Base-by-base conservation (phyloP, 352 stramenopile species). In the Aphanomyces euteiches region DNA sequence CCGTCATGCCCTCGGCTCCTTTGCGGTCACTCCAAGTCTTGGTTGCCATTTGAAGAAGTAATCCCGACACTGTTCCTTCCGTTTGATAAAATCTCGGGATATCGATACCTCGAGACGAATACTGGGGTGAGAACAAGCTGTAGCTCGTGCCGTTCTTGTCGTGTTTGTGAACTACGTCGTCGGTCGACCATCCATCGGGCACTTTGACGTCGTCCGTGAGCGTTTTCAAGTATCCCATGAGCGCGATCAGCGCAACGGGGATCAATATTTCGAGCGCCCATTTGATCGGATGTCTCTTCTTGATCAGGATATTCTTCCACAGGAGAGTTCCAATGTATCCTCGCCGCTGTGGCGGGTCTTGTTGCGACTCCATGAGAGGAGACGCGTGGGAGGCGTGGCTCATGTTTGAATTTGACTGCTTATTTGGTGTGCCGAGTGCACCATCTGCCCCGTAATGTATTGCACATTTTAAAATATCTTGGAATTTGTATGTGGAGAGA, bases 291-390 rank as follows among this genome's bases (percentile, higher is more conserved):
- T 84, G 74, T 50, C 84, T 84, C 56, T 75, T 76, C 79, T 92
- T 92, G 72, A 92, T 82, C 77, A 85, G 74, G 74, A 76, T 87
- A 74, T 91, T 91, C 76, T 92, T 92, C 54, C 82, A 77, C 61
- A 92, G 76, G 56, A 92, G 67, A 61, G 73, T 50, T n/a, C 10
- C 43, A n/a, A 50, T 50, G 43, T 28, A 28, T 28, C 28, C 28
- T 28, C 28, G 28, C 28, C 28, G 28, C 28, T 28, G 28, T 28
- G 28, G 28, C 28, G 28, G 28, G 28, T 28, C 28, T 28, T 28
- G 28, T 28, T 28, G 28, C 28, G 28, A 28, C 28, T 28, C 28
- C 28, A 28, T 28, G 28, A 28, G 28, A 28, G 28, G 28, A 28
- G 28, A 28, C 28, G 28, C 28, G 28, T 28, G 0, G 28, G 28